Conservation (phyloP, 768 basidiomycete genomes). For the Zangia roseola region DNA sequence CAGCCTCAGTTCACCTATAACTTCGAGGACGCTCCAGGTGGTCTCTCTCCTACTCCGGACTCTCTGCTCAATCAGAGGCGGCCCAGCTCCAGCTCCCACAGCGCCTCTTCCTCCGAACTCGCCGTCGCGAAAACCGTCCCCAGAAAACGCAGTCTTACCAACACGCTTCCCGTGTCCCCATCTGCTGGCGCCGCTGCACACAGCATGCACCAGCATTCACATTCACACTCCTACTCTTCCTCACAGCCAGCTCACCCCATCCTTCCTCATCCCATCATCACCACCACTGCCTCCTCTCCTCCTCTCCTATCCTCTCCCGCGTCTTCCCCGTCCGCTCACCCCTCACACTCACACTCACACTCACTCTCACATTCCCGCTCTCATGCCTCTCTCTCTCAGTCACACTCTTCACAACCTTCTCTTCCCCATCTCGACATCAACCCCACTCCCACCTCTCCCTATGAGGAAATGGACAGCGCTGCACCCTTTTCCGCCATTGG, state of each 20-base stretch:
- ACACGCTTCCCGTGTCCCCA: constrained; percentile 36
- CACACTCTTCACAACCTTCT: constrained; percentile 19
- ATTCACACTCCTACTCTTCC: constrained; percentile 25
- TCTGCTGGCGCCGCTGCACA: constrained; percentile 8
- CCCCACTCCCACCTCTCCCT: constrained; percentile 32
- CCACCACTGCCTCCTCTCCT: constrained; percentile 31
- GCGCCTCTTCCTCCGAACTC: constrained; percentile 47
- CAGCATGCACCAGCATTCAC: constrained; percentile 25
- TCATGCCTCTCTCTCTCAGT: constrained; percentile 23
- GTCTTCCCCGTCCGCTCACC: constrained; percentile 25
- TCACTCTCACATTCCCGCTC: constrained; percentile 23
- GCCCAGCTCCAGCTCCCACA: constrained; percentile 39
- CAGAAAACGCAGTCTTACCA: constrained; percentile 65
- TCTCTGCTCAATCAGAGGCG: constrained; percentile 32
- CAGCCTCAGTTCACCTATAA: constrained; percentile 50
- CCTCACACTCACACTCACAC: constrained; percentile 21
- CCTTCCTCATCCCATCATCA: constrained; percentile 32
- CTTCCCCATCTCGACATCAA: constrained; percentile 31
- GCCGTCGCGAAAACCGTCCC: constrained; percentile 52
- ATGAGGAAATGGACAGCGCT: constrained; percentile 61
- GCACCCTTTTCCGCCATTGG: constrained; percentile 25
- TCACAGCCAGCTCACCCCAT: constrained; percentile 5
- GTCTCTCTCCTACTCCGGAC: constrained; percentile 29
- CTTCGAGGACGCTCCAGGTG: constrained; percentile 39
- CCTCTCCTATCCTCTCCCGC: constrained; percentile 23